Evolutionary conservation across 192 early-diverging fungal genomes (phyloP).

Genomic region (Coemansia sp.): DNA sequence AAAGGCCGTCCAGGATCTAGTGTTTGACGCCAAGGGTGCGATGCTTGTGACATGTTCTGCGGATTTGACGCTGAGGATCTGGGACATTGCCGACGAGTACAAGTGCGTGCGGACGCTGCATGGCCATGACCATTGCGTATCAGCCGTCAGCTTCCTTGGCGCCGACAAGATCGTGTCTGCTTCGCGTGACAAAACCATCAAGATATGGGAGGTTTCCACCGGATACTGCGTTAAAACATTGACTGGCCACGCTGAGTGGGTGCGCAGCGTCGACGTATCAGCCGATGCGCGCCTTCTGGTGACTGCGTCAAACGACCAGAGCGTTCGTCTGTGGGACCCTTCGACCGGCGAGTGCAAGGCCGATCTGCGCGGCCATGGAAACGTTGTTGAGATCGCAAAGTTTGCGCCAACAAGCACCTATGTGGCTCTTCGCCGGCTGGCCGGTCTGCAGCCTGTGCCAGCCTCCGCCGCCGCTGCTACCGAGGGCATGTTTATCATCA

Average conservation of each 20-base stretch:
- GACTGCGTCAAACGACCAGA: conserved; percentile 86
- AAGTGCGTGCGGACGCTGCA: conserved; percentile 80
- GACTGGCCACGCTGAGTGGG: conserved; percentile 85
- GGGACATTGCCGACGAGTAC: conserved; percentile 86
- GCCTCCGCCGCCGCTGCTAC: conserved; percentile 40
- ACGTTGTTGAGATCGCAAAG: conserved; percentile 90
- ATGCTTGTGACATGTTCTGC: conserved; percentile 87
- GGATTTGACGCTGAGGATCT: conserved; percentile 89
- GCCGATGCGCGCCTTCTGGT: conserved; percentile 73
- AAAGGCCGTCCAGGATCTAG: conserved; percentile 87
- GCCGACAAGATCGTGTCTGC: conserved; percentile 84
- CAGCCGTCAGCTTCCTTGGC: conserved; percentile 77
- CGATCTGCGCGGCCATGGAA: conserved; percentile 87
- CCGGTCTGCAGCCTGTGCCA: conserved; percentile 52
- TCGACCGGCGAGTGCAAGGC: conserved; percentile 69
- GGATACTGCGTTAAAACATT: conserved; percentile 84
- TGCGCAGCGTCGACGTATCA: conserved; percentile 67
- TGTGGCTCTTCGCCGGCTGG: conserved; percentile 67
- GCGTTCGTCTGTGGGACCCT: conserved; percentile 80
- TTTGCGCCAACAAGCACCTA: conserved; percentile 77
- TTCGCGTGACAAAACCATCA: conserved; percentile 87
- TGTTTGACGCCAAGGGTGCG: conserved; percentile 81
- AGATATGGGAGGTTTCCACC: conserved; percentile 80
- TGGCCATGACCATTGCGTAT: conserved; percentile 94
- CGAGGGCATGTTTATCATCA: conserved; percentile 69